Evolutionary conservation across 495 filamentous ascomycete genomes (phyloP).

Genomic region (Lichina pygmaea): DNA sequence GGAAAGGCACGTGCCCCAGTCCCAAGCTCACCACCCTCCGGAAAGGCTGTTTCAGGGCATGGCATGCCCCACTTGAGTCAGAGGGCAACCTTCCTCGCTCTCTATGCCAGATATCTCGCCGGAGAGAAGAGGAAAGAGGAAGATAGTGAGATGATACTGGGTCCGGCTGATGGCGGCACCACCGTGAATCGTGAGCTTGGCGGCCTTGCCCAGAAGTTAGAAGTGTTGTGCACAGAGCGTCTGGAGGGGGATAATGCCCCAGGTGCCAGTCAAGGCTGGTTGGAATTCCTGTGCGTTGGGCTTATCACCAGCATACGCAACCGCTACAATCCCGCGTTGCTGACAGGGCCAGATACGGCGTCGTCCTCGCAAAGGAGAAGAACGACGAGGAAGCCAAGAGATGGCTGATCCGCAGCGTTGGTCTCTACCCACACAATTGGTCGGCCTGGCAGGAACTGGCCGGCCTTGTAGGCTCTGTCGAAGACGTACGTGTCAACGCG

Average conservation of each 20-base stretch:
- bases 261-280: conserved; percentile 44
- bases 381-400: conserved; percentile 60
- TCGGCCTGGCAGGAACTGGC: conserved; percentile 79
- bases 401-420: conserved; percentile 63
- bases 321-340: neutral
- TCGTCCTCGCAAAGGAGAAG: conserved; percentile 72
- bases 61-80: conserved; percentile 40
- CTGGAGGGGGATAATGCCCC: conserved; percentile 25
- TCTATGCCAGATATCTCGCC: conserved; percentile 79
- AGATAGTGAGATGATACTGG: conserved; percentile 91
- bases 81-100: conserved; percentile 69
- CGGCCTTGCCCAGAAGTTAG: conserved; percentile 42
- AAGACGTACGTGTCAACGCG: conserved; percentile 38
- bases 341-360: conserved; percentile 29
- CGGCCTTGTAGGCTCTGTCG: conserved; percentile 44
- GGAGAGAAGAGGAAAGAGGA: conserved; percentile 94
- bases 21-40: conserved; percentile 7
- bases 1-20: conserved; percentile 16
- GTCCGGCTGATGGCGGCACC: conserved; percentile 63
- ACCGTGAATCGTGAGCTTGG: conserved; percentile 64
- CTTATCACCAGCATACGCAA: neutral
- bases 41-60: conserved; percentile 5
- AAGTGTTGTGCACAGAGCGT: conserved; percentile 46
- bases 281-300: conserved; percentile 45
- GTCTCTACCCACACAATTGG: conserved; percentile 82